Conservation (phyloP, 169 alveolate genomes). For the Blepharisma undulans region DNA sequence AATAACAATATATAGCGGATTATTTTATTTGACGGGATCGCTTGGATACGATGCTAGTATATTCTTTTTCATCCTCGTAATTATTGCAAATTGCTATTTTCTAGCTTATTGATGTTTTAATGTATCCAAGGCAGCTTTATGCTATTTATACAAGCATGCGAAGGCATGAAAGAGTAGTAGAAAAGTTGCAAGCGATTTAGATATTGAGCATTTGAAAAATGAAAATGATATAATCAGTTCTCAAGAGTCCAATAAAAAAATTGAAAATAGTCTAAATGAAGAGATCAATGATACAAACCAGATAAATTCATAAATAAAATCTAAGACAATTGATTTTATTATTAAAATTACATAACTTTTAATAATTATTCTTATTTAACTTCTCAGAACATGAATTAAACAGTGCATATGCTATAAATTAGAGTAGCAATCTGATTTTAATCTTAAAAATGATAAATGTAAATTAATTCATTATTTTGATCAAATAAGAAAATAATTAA, state of each 20-base stretch:
- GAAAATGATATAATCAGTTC: background rate
- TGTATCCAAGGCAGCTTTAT: background rate
- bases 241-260: background rate
- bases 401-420: too few relatives aligned
- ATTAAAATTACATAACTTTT: too few relatives aligned
- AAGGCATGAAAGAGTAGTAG: background rate
- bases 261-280: background rate
- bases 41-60: background rate
- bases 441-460: too few relatives aligned
- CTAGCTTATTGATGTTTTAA: background rate
- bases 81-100: background rate
- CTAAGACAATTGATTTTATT: background rate
- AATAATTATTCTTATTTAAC: too few relatives aligned
- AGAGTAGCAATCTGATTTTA: too few relatives aligned
- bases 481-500: too few relatives aligned
- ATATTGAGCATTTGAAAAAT: background rate
- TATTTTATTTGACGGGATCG: background rate
- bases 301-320: background rate
- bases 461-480: too few relatives aligned
- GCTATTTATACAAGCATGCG: background rate
- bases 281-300: background rate
- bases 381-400: too few relatives aligned
- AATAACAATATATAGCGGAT: slow-evolving; percentile 28
- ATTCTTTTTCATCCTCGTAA: background rate
- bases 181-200: background rate